These are phyloP conservation scores for Scedosporium apiospermum DNA, from an alignment of 2,329 filamentous ascomycete genomes.

Conservation along the genomic window DNA sequence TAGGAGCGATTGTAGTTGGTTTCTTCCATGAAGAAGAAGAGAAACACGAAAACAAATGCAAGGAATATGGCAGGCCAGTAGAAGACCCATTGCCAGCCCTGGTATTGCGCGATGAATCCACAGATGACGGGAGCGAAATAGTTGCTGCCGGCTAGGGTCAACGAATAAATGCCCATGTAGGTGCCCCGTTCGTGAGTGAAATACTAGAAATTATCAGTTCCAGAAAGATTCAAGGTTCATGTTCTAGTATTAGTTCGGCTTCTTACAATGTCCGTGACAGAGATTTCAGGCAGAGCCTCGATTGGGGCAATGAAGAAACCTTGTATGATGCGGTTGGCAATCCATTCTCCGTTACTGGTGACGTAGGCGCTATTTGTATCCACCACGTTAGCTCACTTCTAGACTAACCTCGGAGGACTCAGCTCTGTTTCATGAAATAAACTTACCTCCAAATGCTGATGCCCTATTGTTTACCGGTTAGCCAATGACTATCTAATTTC, in stretches of 20 bases:
- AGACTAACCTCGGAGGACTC: background rate
- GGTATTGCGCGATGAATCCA: constrained; percentile 33
- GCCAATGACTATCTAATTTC: too few relatives aligned
- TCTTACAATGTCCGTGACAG: constrained; percentile 26
- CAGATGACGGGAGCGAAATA: constrained; percentile 34
- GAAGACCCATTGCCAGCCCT: constrained; percentile 32
- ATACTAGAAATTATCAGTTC: constrained; percentile 10
- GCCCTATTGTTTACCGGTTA: constrained; percentile 6
- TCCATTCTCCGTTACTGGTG: constrained; percentile 29
- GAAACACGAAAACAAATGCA: constrained; percentile 22
- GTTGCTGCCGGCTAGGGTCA: constrained; percentile 28
- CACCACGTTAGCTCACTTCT: too few relatives aligned
- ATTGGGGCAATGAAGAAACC: constrained; percentile 35
- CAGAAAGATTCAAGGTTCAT: constrained; percentile 5
- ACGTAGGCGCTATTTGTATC: constrained; percentile 23
- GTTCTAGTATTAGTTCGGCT: too few relatives aligned
- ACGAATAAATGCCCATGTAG: constrained; percentile 32
- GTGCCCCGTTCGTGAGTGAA: constrained; percentile 33
- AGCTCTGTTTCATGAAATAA: background rate
- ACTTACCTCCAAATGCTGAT: constrained; percentile 16
- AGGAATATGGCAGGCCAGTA: constrained; percentile 31
- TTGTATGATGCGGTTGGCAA: constrained; percentile 32
- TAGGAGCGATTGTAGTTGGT: constrained; percentile 35
- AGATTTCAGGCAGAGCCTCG: constrained; percentile 36
- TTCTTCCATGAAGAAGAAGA: constrained; percentile 52